Percentiles rank a stretch among this genome's conserved stretches.
These are phyloP conservation scores for Fusarium torulosum DNA, from an alignment of 2,329 filamentous ascomycete species.

Conservation along the genomic window DNA sequence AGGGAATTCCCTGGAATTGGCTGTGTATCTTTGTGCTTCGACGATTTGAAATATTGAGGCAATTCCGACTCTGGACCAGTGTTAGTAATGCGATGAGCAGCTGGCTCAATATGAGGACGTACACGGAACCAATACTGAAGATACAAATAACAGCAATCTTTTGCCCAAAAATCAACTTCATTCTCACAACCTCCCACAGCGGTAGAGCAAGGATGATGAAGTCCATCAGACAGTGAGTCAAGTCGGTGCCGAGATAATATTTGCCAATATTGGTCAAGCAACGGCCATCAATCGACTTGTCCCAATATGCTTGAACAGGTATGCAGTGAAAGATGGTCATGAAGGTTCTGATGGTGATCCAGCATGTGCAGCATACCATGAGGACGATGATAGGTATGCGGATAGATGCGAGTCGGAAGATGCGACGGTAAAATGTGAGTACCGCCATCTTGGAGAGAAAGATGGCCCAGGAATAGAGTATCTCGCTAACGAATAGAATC, in stretches of 20 bases:
- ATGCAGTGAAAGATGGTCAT: constrained; percentile 37
- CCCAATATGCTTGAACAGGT: constrained; percentile 37
- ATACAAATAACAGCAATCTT: constrained; percentile 35
- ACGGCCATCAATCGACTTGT: constrained; percentile 24
- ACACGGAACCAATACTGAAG: constrained; percentile 34
- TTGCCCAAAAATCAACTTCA: constrained; percentile 26
- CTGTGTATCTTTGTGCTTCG: constrained; percentile 20
- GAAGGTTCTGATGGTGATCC: constrained; percentile 47
- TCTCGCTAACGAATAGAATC: constrained; percentile 34
- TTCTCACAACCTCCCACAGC: constrained; percentile 21
- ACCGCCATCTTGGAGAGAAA: constrained; percentile 49
- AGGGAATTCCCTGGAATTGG: constrained; percentile 30
- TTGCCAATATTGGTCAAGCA: constrained; percentile 18
- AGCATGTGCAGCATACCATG: constrained; percentile 39
- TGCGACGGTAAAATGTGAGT: constrained; percentile 48
- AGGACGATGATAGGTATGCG: constrained; percentile 47
- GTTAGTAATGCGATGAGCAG: background rate
- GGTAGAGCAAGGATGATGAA: constrained; percentile 32
- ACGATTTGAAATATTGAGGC: constrained; percentile 36
- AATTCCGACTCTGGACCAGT: constrained; percentile 18
- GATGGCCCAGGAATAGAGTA: constrained; percentile 46
- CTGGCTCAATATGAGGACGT: background rate
- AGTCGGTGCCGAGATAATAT: constrained; percentile 31
- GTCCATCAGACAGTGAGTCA: constrained; percentile 37
- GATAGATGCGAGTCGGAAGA: constrained; percentile 47